Evolutionary conservation across 169 alveolate genomes (phyloP).

Genomic region (Cyclospora cayetanensis): DNA sequence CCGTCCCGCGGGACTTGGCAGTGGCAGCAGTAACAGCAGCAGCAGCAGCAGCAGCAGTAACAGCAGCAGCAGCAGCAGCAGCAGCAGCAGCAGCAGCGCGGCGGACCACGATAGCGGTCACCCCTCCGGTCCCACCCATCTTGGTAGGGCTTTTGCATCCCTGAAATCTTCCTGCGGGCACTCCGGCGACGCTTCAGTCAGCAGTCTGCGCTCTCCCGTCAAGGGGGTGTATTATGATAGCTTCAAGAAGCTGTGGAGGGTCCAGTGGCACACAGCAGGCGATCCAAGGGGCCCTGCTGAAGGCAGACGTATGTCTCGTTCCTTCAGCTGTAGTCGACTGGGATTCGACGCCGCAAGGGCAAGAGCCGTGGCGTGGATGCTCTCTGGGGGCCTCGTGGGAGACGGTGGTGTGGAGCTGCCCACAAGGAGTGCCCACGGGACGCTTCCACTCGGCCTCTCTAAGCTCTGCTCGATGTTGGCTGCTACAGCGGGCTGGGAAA

Average conservation of each 20-base stretch:
- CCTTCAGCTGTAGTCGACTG: conserved; percentile 60
- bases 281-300: conserved; percentile 12
- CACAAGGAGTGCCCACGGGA: background rate
- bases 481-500: background rate
- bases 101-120: no score
- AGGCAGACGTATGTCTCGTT: conserved; percentile 39
- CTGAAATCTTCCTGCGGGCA: no score
- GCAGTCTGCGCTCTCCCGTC: conserved; percentile 41
- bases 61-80: background rate
- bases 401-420: conserved; percentile 9
- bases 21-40: conserved; percentile 12
- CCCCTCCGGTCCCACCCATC: background rate
- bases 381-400: conserved; percentile 57
- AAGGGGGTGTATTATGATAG: conserved; percentile 60
- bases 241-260: conserved; percentile 60
- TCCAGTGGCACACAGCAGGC: conserved; percentile 63
- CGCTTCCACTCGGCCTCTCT: background rate
- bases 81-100: background rate
- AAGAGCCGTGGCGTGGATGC: conserved; percentile 62
- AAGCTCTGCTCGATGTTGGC: conserved; percentile 10
- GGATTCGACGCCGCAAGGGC: conserved; percentile 65
- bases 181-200: background rate
- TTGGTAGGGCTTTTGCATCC: background rate
- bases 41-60: background rate
- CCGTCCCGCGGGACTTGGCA: background rate